These are phyloP conservation scores for Taphrina sp. DNA, from an alignment of 1,139 yeast species.

Conservation along the genomic window DNA sequence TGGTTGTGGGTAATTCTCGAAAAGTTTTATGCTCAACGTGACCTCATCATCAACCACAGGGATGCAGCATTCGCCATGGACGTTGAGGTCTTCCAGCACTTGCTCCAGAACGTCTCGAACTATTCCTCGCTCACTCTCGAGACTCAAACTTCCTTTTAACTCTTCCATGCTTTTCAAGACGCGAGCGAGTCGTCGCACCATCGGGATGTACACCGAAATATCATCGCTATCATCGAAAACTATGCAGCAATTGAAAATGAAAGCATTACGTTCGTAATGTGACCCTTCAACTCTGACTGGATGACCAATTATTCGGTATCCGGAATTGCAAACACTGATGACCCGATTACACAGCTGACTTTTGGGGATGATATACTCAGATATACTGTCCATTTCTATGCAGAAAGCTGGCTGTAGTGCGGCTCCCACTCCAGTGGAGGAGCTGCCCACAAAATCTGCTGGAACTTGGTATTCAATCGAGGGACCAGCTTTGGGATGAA, in stretches of 20 bases:
- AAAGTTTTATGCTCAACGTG: constrained; percentile 85
- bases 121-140: constrained; percentile 37
- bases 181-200: constrained; percentile 76
- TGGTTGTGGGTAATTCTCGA: constrained; percentile 84
- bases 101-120: constrained; percentile 80
- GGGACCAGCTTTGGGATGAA: constrained; percentile 94
- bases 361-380: constrained; percentile 89
- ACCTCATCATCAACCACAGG: constrained; percentile 80
- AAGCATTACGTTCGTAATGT: constrained; percentile 82
- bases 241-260: constrained; percentile 88
- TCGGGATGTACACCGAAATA: constrained; percentile 80
- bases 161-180: constrained; percentile 91
- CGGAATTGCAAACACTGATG: constrained; percentile 67
- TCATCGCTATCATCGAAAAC: constrained; percentile 83
- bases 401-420: constrained; percentile 48
- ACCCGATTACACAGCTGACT: constrained; percentile 83
- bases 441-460: constrained; percentile 50
- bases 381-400: constrained; percentile 79
- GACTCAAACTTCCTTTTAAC: constrained; percentile 74
- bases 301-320: constrained; percentile 76
- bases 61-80: constrained; percentile 91
- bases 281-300: constrained; percentile 79
- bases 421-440: constrained; percentile 46
- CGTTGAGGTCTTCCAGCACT: constrained; percentile 85
- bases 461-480: constrained; percentile 94